phyloP scores from a whole-genome alignment of 192 early-diverging fungal species.

The Rhizoclosmatium globosum region DNA sequence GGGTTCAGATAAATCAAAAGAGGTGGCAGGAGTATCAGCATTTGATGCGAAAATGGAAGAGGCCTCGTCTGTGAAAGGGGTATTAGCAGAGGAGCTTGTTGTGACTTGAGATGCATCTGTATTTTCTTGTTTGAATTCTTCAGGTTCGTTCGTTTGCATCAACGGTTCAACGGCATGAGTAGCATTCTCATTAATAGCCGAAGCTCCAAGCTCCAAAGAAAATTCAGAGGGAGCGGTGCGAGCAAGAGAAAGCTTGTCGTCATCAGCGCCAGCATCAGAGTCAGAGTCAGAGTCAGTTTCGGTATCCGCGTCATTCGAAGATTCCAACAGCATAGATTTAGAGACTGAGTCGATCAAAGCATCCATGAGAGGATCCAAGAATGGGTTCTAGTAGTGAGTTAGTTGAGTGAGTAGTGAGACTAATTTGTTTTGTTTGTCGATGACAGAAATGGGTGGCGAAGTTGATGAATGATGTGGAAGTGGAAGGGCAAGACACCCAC shows the following conservation, averaged over 20 bases:
- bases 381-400: constrained; percentile 13
- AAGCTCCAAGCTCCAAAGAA: constrained; percentile 10
- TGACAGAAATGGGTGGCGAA: neutral
- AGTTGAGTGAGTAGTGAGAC: constrained; percentile 1
- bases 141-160: neutral
- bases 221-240: neutral
- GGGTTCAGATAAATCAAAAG: neutral
- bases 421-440: neutral
- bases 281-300: neutral
- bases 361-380: constrained; percentile 33
- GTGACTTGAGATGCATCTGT: too few species aligned
- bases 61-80: neutral
- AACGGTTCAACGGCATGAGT: constrained; percentile 10
- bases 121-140: too few species aligned
- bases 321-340: constrained; percentile 16
- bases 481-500: neutral
- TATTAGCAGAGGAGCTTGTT: neutral
- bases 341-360: constrained; percentile 19
- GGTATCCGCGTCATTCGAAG: neutral
- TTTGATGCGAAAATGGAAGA: neutral
- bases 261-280: neutral
- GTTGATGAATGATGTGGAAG: neutral
- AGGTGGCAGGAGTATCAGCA: neutral
- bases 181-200: neutral
- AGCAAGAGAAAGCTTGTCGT: neutral